These are phyloP conservation scores for Mortierella alpina DNA, from an alignment of 192 early-diverging fungal species.

Conservation along the genomic window DNA sequence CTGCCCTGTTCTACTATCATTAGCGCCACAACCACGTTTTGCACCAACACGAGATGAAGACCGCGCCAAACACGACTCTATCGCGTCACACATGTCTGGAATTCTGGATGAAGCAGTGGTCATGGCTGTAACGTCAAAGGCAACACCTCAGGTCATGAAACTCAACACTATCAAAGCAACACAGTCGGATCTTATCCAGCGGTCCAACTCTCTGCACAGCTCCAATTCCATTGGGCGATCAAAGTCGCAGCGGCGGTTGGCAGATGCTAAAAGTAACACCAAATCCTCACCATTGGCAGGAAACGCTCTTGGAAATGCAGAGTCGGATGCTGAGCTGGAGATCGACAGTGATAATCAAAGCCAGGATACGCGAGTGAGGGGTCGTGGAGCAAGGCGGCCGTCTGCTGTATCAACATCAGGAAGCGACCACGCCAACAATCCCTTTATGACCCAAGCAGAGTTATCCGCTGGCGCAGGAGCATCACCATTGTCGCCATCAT, in stretches of 20 bases:
- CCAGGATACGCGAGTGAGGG: neutral
- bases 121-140: conserved; percentile 46
- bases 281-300: conserved; percentile 16
- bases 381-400: neutral
- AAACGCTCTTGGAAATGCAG: neutral
- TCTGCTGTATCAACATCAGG: neutral
- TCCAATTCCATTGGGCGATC: conserved; percentile 48
- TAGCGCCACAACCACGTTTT: conserved; percentile 23
- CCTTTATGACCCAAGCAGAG: conserved; percentile 32
- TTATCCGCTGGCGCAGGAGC: neutral
- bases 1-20: neutral
- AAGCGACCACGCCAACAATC: conserved; percentile 8
- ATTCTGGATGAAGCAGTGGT: conserved; percentile 49
- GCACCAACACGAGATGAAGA: conserved; percentile 13
- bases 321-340: neutral
- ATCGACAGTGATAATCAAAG: conserved; percentile 3
- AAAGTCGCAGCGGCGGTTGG: conserved; percentile 26
- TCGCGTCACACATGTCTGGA: conserved; percentile 23
- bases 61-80: conserved; percentile 38
- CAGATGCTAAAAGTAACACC: conserved; percentile 6
- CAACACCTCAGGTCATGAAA: conserved; percentile 51
- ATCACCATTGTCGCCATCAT: neutral
- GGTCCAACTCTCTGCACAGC: conserved; percentile 49
- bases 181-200: conserved; percentile 40
- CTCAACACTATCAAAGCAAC: conserved; percentile 36